Conservation (phyloP, 805 yeast species). For the Metschnikowia similis region DNA sequence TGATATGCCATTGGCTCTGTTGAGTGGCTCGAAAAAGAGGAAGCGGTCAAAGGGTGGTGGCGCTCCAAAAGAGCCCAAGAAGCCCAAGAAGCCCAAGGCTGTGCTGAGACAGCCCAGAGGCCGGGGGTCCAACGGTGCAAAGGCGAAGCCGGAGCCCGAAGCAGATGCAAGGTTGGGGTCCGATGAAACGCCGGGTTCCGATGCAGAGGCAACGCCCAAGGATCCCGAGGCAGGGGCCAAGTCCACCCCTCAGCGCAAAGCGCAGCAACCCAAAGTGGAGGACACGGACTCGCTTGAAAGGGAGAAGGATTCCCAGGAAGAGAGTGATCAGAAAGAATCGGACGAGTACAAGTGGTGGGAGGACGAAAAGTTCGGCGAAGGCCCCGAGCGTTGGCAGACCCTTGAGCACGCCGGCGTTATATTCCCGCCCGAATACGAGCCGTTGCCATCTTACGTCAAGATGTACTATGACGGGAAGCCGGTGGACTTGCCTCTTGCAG, state of each 20-base stretch:
- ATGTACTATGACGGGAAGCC: conserved; percentile 73
- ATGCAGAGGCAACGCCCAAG: not conserved
- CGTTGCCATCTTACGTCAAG: conserved; percentile 74
- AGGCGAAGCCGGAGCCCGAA: not conserved
- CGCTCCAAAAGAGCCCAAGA: not conserved
- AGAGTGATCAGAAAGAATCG: conserved; percentile 10
- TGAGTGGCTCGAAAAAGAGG: not conserved
- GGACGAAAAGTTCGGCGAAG: conserved; percentile 59
- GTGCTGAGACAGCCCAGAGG: not conserved
- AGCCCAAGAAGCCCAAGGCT: not conserved
- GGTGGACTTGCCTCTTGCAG: conserved; percentile 68
- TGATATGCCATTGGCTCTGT: conserved; percentile 15
- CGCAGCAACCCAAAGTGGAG: not conserved
- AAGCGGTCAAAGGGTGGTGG: conserved; percentile 3
- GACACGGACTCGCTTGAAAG: not conserved
- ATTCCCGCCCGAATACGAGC: conserved; percentile 90
- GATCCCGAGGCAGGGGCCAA: not conserved
- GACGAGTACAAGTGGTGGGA: conserved; percentile 85
- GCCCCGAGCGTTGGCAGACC: conserved; percentile 79
- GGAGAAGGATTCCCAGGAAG: conserved; percentile 10
- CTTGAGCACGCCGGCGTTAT: conserved; percentile 86
- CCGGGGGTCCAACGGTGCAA: not conserved
- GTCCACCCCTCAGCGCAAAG: not conserved
- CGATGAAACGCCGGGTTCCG: too few species aligned
- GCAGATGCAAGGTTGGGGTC: not conserved